A percentile compares a stretch with the other conserved stretches of the same genome.
phyloP scores from a whole-genome alignment of 441 rosid species.

The Populus hybrid region DNA sequence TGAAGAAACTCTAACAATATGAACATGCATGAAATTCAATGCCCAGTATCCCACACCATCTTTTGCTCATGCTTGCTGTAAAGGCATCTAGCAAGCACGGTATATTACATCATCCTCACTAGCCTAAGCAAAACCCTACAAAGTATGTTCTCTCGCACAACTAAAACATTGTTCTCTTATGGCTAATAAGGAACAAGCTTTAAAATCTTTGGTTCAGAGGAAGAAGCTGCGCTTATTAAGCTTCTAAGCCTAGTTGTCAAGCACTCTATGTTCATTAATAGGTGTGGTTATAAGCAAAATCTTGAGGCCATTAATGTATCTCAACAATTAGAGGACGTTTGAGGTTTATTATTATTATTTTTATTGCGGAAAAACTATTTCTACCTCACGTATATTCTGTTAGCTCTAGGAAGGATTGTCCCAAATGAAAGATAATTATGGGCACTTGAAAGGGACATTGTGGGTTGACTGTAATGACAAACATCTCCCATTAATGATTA shows the following conservation, averaged over 20 bases:
- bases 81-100: constrained; percentile 71
- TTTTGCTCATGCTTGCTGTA: constrained; percentile 55
- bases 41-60: constrained; percentile 67
- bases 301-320: neutral
- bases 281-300: neutral
- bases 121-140: neutral
- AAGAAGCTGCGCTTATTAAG: neutral
- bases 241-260: neutral
- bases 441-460: constrained; percentile 5
- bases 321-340: neutral
- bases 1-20: constrained; percentile 48
- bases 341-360: neutral
- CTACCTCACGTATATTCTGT: neutral
- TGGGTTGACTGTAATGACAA: constrained; percentile 5
- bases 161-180: neutral
- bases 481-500: constrained; percentile 1
- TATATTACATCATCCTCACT: constrained; percentile 32
- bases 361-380: neutral
- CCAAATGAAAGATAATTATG: neutral
- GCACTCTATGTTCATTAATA: neutral
- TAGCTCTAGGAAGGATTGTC: neutral
- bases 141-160: too few relatives aligned
- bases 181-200: neutral
- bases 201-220: neutral
- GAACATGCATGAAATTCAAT: constrained; percentile 40